phyloP scores from a whole-genome alignment of 2,329 filamentous ascomycete species.

The Exserohilum turcica region DNA sequence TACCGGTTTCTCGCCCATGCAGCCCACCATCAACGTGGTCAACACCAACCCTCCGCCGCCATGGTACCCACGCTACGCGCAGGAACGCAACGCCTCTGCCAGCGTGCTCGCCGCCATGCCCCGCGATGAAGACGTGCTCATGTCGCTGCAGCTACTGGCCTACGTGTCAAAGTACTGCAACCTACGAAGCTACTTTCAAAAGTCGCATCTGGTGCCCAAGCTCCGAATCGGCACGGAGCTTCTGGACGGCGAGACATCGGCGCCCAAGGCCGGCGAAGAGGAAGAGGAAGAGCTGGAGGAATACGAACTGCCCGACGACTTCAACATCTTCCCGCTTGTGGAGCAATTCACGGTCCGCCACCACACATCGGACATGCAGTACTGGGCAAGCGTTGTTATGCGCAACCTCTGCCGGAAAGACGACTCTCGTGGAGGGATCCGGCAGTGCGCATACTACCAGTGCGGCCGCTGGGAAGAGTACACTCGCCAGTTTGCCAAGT shows the following conservation, averaged over 20 bases:
- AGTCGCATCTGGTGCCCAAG: slow-evolving; percentile 88
- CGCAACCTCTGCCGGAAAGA: slow-evolving; percentile 98
- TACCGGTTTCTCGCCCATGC: slow-evolving; percentile 71
- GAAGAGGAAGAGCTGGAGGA: slow-evolving; percentile 79
- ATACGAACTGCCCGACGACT: slow-evolving; percentile 89
- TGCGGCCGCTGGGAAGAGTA: slow-evolving; percentile 99
- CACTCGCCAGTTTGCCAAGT: slow-evolving; percentile 96
- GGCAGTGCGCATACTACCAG: slow-evolving; percentile 97
- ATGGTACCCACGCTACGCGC: slow-evolving; percentile 77
- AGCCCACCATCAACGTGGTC: slow-evolving; percentile 68
- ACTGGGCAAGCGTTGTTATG: slow-evolving; percentile 99
- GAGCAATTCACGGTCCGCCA: slow-evolving; percentile 98
- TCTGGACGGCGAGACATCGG: slow-evolving; percentile 69
- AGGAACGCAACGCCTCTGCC: slow-evolving; percentile 70
- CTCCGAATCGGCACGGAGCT: slow-evolving; percentile 89
- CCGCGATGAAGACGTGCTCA: slow-evolving; percentile 93
- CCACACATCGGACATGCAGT: slow-evolving; percentile 97
- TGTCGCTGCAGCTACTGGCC: slow-evolving; percentile 94
- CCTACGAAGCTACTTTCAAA: slow-evolving; percentile 91
- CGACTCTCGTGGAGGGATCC: slow-evolving; percentile 88
- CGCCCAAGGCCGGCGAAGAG: slow-evolving; percentile 48
- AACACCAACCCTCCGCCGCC: slow-evolving; percentile 79
- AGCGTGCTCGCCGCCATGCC: slow-evolving; percentile 89
- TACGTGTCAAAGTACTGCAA: slow-evolving; percentile 99
- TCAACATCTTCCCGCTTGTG: slow-evolving; percentile 97